phyloP scores from a whole-genome alignment of 768 basidiomycete genomes.

The Polyporus arcularius region DNA sequence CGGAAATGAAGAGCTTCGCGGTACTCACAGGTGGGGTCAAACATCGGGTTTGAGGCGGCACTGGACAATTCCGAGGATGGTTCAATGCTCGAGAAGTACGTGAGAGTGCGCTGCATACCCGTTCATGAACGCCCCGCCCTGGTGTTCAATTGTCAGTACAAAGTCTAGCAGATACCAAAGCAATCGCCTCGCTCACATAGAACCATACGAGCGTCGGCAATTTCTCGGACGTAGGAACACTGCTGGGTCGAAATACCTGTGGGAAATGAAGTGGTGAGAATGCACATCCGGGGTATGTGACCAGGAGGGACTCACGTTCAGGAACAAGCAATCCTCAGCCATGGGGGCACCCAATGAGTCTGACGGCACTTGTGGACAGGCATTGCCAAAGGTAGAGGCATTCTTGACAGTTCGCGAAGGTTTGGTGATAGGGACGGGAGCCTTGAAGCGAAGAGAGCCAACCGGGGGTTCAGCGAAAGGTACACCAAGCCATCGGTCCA shows the following conservation, averaged over 20 bases:
- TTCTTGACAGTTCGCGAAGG: conserved; percentile 34
- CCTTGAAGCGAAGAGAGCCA: conserved; percentile 55
- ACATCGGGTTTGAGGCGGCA: conserved; percentile 42
- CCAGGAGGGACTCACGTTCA: conserved; percentile 42
- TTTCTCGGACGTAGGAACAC: conserved; percentile 17
- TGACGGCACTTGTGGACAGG: conserved; percentile 51
- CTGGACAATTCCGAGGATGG: conserved; percentile 26
- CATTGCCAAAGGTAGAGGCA: conserved; percentile 54
- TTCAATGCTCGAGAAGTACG: neutral
- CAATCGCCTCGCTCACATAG: conserved; percentile 25
- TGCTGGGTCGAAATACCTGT: conserved; percentile 31
- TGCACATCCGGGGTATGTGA: neutral
- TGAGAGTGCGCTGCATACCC: conserved; percentile 34
- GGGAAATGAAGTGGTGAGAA: neutral
- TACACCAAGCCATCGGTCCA: conserved; percentile 58
- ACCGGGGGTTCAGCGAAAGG: conserved; percentile 58
- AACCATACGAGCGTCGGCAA: conserved; percentile 35
- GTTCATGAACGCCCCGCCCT: conserved; percentile 53
- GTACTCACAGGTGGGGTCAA: conserved; percentile 49
- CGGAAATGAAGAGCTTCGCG: too few relatives aligned
- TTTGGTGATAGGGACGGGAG: conserved; percentile 44
- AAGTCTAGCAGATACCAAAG: neutral
- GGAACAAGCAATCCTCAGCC: conserved; percentile 53
- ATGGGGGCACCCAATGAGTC: conserved; percentile 44
- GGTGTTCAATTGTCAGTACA: neutral